Evolutionary conservation across 495 filamentous ascomycete genomes (phyloP).

Genomic region (Penicillium daleae): DNA sequence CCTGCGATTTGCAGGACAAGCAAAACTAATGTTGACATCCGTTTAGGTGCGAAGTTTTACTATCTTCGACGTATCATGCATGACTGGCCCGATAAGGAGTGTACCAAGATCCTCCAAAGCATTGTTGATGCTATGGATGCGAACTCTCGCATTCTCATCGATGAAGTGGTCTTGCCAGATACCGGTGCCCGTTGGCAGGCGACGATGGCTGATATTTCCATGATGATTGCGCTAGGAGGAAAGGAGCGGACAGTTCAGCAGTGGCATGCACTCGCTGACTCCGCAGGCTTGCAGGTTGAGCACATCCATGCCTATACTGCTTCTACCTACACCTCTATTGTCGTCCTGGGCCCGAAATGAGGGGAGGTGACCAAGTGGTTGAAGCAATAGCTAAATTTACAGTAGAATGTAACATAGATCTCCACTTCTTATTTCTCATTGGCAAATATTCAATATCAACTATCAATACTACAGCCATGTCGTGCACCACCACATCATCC

Average conservation of each 20-base stretch:
- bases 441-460: not conserved
- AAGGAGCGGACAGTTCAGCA: constrained; percentile 41
- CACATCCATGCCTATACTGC: constrained; percentile 44
- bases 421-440: not conserved
- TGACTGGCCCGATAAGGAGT: constrained; percentile 40
- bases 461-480: constrained; percentile 11
- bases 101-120: constrained; percentile 39
- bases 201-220: constrained; percentile 38
- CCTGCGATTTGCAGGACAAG: not conserved
- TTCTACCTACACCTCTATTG: constrained; percentile 26
- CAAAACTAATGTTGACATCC: constrained; percentile 11
- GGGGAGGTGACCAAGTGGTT: not conserved
- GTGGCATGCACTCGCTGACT: constrained; percentile 44
- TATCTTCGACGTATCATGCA: constrained; percentile 48
- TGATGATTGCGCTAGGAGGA: constrained; percentile 42
- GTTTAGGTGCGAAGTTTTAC: constrained; percentile 44
- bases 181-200: constrained; percentile 34
- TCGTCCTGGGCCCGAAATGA: constrained; percentile 29
- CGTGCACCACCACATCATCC: constrained; percentile 29
- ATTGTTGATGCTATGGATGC: constrained; percentile 35
- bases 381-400: no score
- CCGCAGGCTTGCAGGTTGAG: constrained; percentile 46
- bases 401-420: not conserved
- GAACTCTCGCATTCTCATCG: constrained; percentile 45
- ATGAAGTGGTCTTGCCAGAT: constrained; percentile 45